phyloP scores from a whole-genome alignment of 768 basidiomycete species.

The Suillus sp. region DNA sequence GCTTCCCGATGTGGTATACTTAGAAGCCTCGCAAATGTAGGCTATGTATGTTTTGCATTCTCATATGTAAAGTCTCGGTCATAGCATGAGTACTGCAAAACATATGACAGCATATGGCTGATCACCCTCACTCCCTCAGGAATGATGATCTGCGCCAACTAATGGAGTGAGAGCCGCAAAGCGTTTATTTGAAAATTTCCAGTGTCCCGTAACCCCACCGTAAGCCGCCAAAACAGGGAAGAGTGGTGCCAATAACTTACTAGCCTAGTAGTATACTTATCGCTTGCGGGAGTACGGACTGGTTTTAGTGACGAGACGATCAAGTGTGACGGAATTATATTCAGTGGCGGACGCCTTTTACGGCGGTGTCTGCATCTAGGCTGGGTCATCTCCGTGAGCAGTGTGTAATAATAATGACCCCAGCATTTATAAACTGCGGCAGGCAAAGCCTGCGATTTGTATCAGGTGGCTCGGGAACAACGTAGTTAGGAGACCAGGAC shows the following conservation, averaged over 20 bases:
- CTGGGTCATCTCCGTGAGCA: constrained; percentile 8
- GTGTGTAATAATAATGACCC: not conserved
- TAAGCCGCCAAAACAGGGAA: not conserved
- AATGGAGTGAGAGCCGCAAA: not conserved
- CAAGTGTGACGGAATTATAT: not conserved
- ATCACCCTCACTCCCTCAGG: not conserved
- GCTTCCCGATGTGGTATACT: constrained; percentile 1
- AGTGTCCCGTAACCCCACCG: not conserved
- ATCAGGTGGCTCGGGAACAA: not conserved
- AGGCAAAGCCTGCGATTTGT: not conserved
- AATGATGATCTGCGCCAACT: not conserved
- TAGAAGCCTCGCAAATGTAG: not conserved
- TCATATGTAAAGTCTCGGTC: constrained; percentile 1
- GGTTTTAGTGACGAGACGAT: not conserved
- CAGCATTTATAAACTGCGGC: not conserved
- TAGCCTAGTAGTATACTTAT: not conserved
- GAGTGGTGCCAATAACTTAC: not conserved
- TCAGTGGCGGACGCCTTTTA: constrained; percentile 3
- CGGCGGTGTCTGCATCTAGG: constrained; percentile 5
- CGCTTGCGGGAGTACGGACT: not conserved
- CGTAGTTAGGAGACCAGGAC: constrained; percentile 3
- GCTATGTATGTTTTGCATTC: not conserved
- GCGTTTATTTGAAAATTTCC: not conserved
- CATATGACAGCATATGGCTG: not conserved
- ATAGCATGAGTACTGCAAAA: not conserved